Evolutionary conservation across 495 filamentous ascomycete species (phyloP).

Genomic region (Trichoderma parareesei): DNA sequence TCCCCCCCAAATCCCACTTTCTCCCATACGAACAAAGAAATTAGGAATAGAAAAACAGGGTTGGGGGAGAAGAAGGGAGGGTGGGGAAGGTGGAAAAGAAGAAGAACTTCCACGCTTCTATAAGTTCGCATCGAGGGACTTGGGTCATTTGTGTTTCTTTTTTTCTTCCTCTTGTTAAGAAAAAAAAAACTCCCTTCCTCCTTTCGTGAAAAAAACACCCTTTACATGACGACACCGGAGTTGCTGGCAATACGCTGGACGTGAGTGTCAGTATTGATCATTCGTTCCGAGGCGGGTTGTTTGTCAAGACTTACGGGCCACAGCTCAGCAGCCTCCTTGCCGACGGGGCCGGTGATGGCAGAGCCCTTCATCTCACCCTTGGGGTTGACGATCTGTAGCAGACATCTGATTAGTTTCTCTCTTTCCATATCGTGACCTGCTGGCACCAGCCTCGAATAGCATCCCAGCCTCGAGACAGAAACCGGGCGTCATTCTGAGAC

Average conservation of each 20-base stretch:
- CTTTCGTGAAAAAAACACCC: slow-evolving; percentile 17
- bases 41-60: background rate
- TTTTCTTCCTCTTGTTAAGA: slow-evolving; percentile 14
- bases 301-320: slow-evolving; percentile 74
- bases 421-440: background rate
- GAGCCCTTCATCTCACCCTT: slow-evolving; percentile 99
- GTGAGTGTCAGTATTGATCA: slow-evolving; percentile 10
- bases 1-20: slow-evolving; percentile 12
- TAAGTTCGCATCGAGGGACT: slow-evolving; percentile 21
- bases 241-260: slow-evolving; percentile 95
- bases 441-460: background rate
- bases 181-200: slow-evolving; percentile 7
- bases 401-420: slow-evolving; percentile 13
- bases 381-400: slow-evolving; percentile 89
- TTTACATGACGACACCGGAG: slow-evolving; percentile 99
- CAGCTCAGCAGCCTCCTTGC: slow-evolving; percentile 98
- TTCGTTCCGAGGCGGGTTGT: background rate
- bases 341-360: slow-evolving; percentile 97
- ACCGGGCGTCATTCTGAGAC: too few relatives aligned
- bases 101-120: slow-evolving; percentile 7
- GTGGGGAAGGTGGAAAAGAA: slow-evolving; percentile 15
- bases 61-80: slow-evolving; percentile 15
- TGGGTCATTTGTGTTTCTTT: slow-evolving; percentile 17
- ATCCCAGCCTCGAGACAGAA: too few relatives aligned
- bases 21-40: slow-evolving; percentile 9